Percentiles rank a stretch among this genome's conserved stretches.
Conservation (phyloP, 2,329 filamentous ascomycete genomes). For the Penicillium decumbens region DNA sequence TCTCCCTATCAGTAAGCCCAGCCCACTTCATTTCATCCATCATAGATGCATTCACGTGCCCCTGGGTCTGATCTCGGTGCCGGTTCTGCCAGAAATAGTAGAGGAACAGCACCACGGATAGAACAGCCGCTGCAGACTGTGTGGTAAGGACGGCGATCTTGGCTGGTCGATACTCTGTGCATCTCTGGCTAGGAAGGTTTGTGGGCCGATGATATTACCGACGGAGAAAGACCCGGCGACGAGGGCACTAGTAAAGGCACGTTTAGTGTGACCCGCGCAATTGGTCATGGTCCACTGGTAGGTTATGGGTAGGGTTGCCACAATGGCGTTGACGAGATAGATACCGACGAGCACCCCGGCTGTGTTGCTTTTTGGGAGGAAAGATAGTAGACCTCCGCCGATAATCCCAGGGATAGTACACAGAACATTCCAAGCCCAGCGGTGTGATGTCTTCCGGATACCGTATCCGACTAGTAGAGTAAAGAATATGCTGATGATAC, state of each 20-base stretch:
- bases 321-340: slow-evolving; percentile 45
- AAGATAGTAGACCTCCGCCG: slow-evolving; percentile 39
- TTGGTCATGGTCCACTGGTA: slow-evolving; percentile 48
- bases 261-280: slow-evolving; percentile 49
- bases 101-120: slow-evolving; percentile 27
- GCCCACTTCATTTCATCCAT: slow-evolving; percentile 28
- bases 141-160: slow-evolving; percentile 42
- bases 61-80: slow-evolving; percentile 19
- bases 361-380: slow-evolving; percentile 37
- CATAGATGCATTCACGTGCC: slow-evolving; percentile 13
- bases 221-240: slow-evolving; percentile 44
- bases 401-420: slow-evolving; percentile 48
- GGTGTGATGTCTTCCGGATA: slow-evolving; percentile 38
- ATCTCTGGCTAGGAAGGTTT: slow-evolving; percentile 43
- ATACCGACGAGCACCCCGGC: slow-evolving; percentile 43
- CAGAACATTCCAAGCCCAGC: slow-evolving; percentile 42
- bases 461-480: slow-evolving; percentile 40
- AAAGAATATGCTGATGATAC: slow-evolving; percentile 41
- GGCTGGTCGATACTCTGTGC: slow-evolving; percentile 41
- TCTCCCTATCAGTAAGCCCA: slow-evolving; percentile 35
- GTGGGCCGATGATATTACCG: slow-evolving; percentile 47
- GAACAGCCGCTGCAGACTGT: slow-evolving; percentile 28
- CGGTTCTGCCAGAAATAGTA: slow-evolving; percentile 34
- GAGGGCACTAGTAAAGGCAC: slow-evolving; percentile 46
- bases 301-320: slow-evolving; percentile 44